Percentiles rank a stretch among this genome's conserved stretches.
Evolutionary conservation across 75 land plant genomes (phyloP).

Genomic region (Pseudotsuga menziesii): DNA sequence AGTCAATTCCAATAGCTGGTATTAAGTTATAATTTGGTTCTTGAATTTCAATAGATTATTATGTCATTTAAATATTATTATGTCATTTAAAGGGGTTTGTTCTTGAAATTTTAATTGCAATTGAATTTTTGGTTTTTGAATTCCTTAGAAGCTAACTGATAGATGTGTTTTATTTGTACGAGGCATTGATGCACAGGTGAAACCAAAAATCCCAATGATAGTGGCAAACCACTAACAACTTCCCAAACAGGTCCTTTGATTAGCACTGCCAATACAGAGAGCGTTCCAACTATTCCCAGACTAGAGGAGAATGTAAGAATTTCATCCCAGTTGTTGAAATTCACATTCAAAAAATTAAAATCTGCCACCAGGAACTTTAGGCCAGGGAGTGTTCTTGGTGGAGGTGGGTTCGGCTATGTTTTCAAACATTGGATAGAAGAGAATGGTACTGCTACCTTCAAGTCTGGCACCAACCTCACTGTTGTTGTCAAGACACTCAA

Average conservation of each 20-base stretch:
- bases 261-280: neutral
- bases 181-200: too few relatives aligned
- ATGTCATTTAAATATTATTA: too few relatives aligned
- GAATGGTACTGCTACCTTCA: slow-evolving; percentile 32
- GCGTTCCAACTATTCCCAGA: slow-evolving; percentile 3
- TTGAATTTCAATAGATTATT: too few relatives aligned
- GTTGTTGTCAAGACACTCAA: slow-evolving; percentile 41
- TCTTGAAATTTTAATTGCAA: too few relatives aligned
- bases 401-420: slow-evolving; percentile 36
- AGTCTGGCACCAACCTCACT: slow-evolving; percentile 30
- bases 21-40: too few relatives aligned
- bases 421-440: slow-evolving; percentile 47
- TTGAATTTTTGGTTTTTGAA: too few relatives aligned
- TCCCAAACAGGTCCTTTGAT: neutral
- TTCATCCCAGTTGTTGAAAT: slow-evolving; percentile 2
- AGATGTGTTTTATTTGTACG: too few relatives aligned
- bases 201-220: too few relatives aligned
- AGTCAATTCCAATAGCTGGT: too few relatives aligned
- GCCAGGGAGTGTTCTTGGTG: slow-evolving; percentile 11
- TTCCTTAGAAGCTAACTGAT: too few relatives aligned
- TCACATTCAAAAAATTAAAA: neutral
- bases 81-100: too few relatives aligned
- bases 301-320: neutral
- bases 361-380: slow-evolving; percentile 12
- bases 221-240: too few relatives aligned